Evolutionary conservation across 306 rosid genomes (phyloP), one percentile per base, ranked within the genome.

Genomic region (Medicago ruthenica): DNA sequence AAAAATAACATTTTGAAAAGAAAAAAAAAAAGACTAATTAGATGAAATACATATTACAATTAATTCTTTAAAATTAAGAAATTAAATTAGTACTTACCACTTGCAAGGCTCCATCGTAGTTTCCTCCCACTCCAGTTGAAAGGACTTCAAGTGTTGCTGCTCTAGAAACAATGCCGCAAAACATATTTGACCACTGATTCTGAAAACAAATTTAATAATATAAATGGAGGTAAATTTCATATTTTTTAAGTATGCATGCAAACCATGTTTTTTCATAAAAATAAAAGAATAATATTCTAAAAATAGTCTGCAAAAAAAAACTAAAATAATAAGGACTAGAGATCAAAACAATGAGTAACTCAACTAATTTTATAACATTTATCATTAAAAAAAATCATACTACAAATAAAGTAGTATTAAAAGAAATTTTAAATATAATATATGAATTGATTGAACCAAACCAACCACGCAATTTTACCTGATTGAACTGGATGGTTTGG

Each of bases 51-150:
- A 58, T 58, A 24, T 58, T 58, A 58, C 5, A 21, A 58, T 58
- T 24, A 22, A 22, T 22, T 58, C 3, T 55, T 20, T 16, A 7
- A 57, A 36, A 20, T 10, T 58, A 11, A 11, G 16, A 10, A 24
- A 59, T 6, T 12, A 55, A 45, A 1, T 44, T 12, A 36, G 20
- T 61, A 21, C 1, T 7, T 24, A 93, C 98, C 96, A 93, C 91
- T 93, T 93, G 98, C 80, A 93, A 76, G 71, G 97, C 97, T 76
- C 98, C 97, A 14, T 94, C 87, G 62, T 90, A 89, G 78, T 86
- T 95, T 81, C 97, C 98, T 22, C 97, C 97, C 51, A 95, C 97
- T 64, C 98, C 98, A 36, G 97, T 95, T 63, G 98, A 95, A 9
- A 95, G 86, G 36, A 92, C 85, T 62, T 95, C 93, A 18, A 92